Base-by-base conservation (phyloP, 2,329 filamentous ascomycete species). In the Colletotrichum endophyticum region DNA sequence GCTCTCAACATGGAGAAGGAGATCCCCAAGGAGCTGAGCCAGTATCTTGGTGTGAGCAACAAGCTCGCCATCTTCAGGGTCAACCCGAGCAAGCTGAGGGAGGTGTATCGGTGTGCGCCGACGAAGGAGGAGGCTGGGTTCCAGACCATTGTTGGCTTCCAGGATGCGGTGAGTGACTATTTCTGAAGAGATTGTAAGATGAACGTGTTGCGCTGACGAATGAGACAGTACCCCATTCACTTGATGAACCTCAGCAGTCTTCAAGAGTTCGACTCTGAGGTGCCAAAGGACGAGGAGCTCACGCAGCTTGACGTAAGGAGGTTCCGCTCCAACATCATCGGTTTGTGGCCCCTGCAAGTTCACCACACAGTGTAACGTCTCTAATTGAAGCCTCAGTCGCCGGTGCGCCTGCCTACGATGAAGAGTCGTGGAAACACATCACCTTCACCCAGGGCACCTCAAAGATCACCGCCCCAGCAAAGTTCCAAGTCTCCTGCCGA, bases 321-420 rank as follows among this genome's bases (percentile, higher is more conserved):
- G 15, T 96, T 95, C 84, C 90, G 94, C 28, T 90, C 94, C 49
- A 96, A 96, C 80, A 91, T 96, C 39, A 92, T 95, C 79, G 84
- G 91, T 92, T 83, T 83, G 86, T 78, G 3, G 16, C 25, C 30
- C 34, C 22, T 30, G 15, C 28, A 19, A 27, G 13, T 16, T 25
- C 16, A n/a, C 28, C 15, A 36, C 44, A 15, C 49, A 25, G 11
- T 56, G 32, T 11, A 72, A 70, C n/a, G 28, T 66, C 56, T 70
- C 44, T 62, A 36, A 39, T 6, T 9, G 25, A 12, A 27, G 27
- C 16, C 44, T 44, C 16, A 91, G 90, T 95, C 66, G 91, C 92
- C 6, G 93, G 93, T 5, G 88, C 89, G 0, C 86, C 89, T 2
- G 87, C 92, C 6, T 95, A 94, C 80, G 90, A 91, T 22, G 94